Base-by-base conservation (phyloP, 148 eudicot species). In the Silene latifolia region DNA sequence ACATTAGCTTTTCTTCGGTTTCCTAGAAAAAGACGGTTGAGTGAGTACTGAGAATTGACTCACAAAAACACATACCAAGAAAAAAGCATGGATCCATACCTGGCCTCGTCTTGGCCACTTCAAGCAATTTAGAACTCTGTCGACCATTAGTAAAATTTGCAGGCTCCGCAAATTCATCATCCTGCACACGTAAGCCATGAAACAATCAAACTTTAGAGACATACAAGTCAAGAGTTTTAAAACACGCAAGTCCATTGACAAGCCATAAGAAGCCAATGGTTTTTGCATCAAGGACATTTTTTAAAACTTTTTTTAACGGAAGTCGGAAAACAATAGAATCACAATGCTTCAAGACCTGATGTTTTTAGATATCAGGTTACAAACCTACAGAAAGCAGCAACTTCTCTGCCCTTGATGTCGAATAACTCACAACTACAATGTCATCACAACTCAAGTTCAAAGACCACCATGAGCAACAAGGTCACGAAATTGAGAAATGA, bases 121-220 rank as follows among this genome's bases (percentile, higher is more conserved):
- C 83, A 78, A 74, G 78, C 77, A 85, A 86, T 79, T 85, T 88
- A 21, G 82, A 69, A 81, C 73, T 83, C 73, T 72, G 78, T 75
- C 74, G 81, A 72, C 79, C 83, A 73, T 76, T 78, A 81, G 79
- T 82, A 47, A 80, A 73, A 65, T 81, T 76, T 80, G 91, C 87
- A 56, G 82, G 81, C 72, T 86, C 87, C 5, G 89, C 83, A 79
- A 85, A 79, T 71, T 87, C 92, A 72, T 80, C 83, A 67, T 87
- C 91, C 95, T 88, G 76, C 14, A 63, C 17, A 76, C 7, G 8
- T 46, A 53, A 25, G 54, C 20, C 46, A 63, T 25, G 20, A 72
- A 67, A 63, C 42, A 39, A 53, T 24, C 67, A 77, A 18, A 48
- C 39, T 42, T 25, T 11, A 25, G n/a, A 60, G 53, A 19, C 17